These are phyloP conservation scores for Cyathus striatus DNA, from an alignment of 768 basidiomycete species.

Conservation along the genomic window DNA sequence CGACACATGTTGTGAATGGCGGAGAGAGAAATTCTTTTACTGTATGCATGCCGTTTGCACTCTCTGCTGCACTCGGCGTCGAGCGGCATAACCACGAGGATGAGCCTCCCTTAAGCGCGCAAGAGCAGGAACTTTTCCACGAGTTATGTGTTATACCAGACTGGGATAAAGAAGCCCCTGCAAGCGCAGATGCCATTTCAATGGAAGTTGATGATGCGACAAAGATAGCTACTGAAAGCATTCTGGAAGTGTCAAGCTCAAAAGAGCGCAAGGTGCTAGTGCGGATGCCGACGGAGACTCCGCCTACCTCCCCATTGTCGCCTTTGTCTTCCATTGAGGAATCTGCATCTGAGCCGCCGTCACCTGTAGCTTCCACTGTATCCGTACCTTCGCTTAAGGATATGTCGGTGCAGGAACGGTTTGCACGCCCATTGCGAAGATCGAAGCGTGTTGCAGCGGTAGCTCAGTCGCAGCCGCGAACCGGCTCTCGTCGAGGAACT, in stretches of 20 bases:
- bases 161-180: slow-evolving; percentile 36
- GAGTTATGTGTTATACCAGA: slow-evolving; percentile 57
- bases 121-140: slow-evolving; percentile 68
- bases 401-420: slow-evolving; percentile 2
- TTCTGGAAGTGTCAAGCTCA: no score
- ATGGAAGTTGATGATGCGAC: slow-evolving; percentile 8
- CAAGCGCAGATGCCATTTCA: slow-evolving; percentile 9
- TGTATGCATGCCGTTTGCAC: slow-evolving; percentile 6
- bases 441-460: slow-evolving; percentile 64
- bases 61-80: slow-evolving; percentile 3
- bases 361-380: not conserved
- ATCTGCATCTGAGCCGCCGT: slow-evolving; percentile 4
- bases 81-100: slow-evolving; percentile 14
- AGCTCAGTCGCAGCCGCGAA: slow-evolving; percentile 38
- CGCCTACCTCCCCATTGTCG: no score
- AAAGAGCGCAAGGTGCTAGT: no score
- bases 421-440: slow-evolving; percentile 42
- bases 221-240: no score
- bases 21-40: slow-evolving; percentile 1
- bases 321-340: no score
- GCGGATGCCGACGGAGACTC: no score
- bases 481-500: slow-evolving; percentile 33
- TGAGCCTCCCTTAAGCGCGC: slow-evolving; percentile 60
- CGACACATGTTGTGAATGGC: slow-evolving; percentile 16
- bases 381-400: not conserved